These are phyloP conservation scores for Seminavis robusta DNA, from an alignment of 108 stramenopile species.

Conservation along the genomic window DNA sequence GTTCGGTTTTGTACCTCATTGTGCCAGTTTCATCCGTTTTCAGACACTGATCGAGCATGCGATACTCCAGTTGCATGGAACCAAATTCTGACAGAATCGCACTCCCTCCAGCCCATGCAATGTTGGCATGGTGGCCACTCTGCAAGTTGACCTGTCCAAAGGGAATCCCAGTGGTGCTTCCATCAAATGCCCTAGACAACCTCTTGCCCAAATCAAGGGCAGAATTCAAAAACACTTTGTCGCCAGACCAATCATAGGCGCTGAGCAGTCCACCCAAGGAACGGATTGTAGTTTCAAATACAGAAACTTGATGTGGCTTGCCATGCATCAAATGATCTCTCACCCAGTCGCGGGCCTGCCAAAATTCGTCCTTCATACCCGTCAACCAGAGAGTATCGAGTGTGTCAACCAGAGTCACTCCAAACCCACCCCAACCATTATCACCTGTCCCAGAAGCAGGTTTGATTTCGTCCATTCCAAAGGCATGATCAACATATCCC, in stretches of 20 bases:
- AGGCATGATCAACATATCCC: conserved; percentile 69
- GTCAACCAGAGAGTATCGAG: conserved; percentile 96
- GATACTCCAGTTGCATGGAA: conserved; percentile 90
- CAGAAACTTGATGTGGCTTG: conserved; percentile 69
- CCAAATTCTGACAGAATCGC: conserved; percentile 79
- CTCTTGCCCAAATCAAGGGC: conserved; percentile 71
- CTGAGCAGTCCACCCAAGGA: conserved; percentile 90
- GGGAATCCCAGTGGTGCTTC: conserved; percentile 66
- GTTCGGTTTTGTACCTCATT: conserved; percentile 61
- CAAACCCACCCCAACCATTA: conserved; percentile 83
- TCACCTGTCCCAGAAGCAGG: conserved; percentile 42
- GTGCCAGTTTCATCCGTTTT: conserved; percentile 62
- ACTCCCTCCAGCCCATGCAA: conserved; percentile 45
- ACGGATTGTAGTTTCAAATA: conserved; percentile 98
- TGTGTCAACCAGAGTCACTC: conserved; percentile 93
- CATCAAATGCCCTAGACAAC: conserved; percentile 57
- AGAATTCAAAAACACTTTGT: conserved; percentile 66
- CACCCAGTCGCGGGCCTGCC: conserved; percentile 86
- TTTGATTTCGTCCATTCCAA: conserved; percentile 75
- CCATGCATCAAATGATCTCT: conserved; percentile 50
- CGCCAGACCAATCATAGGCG: conserved; percentile 84
- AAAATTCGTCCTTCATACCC: conserved; percentile 93
- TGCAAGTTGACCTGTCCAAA: conserved; percentile 45
- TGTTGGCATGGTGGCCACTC: conserved; percentile 33
- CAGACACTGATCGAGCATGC: too few relatives aligned